These are phyloP conservation scores for Leccinum subfulvum DNA, from an alignment of 1,284 basidiomycete species.

Conservation along the genomic window DNA sequence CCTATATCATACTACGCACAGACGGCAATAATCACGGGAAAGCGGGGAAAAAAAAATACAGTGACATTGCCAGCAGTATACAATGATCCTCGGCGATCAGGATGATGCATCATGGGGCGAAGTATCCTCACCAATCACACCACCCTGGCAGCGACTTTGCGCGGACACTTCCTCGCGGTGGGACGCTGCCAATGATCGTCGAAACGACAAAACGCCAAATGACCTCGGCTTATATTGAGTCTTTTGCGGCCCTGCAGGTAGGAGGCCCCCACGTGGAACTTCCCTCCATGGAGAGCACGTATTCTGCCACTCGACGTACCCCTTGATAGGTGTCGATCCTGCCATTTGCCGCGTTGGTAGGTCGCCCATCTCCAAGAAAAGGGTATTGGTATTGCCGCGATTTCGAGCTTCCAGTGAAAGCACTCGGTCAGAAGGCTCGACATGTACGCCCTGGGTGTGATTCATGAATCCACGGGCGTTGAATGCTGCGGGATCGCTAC, in stretches of 20 bases:
- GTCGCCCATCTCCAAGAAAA: background rate
- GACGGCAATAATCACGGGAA: background rate
- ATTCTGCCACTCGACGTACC: background rate
- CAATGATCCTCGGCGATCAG: background rate
- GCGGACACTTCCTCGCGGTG: background rate
- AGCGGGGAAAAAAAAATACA: background rate
- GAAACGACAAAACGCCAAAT: background rate
- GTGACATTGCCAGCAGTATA: background rate
- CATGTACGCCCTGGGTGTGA: background rate
- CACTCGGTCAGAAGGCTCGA: background rate
- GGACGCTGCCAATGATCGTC: background rate
- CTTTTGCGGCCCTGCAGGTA: background rate
- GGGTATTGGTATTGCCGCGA: background rate
- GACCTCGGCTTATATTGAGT: background rate
- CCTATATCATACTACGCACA: background rate
- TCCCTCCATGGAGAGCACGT: background rate
- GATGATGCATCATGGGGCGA: background rate
- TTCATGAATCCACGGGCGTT: background rate
- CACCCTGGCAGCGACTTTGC: background rate
- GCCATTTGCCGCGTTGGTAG: background rate
- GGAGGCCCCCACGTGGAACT: background rate
- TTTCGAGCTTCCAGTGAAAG: background rate
- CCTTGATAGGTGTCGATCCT: background rate
- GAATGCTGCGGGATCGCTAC: background rate
- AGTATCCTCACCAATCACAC: background rate